Base-by-base conservation (phyloP, 106 monocot species). In the Iris macrosiphon region DNA sequence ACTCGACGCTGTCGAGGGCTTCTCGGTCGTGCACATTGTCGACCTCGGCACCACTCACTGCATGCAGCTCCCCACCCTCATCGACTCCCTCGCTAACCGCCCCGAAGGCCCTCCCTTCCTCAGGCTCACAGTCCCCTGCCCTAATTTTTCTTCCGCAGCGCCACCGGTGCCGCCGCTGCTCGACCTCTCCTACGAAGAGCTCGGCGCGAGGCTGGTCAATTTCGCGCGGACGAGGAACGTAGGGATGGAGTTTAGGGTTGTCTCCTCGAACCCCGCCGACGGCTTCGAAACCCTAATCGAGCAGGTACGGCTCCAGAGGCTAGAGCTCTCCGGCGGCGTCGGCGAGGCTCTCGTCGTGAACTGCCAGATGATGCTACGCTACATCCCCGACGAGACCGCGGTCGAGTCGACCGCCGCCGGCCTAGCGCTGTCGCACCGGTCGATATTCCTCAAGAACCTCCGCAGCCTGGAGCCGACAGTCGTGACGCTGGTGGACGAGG, bases 41-140 rank as follows among this genome's bases (percentile, higher is more conserved):
- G 87, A 98, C 46, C 63, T 98, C 25, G 68, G 76, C 63, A 80
- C 86, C 7, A 98, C 96, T 4, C 77, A 91, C 63, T 83, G 90
- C 78, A 98, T 98, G 96, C 96, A 98, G 60, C 82, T 98, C 45
- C 96, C 96, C 0, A 98, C 96, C 6, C 80, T 98, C 7, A 98
- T 98, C 29, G 96, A 98, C 72, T 31, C 76, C 12, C 72, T 98
- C 18, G 79, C 90, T 14, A 59, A 22, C 57, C 79, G 96, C 15
- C 72, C 77, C 3, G 91, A 91, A 23, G 86, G 83, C 9, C 87
- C 82, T 0, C 96, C 91, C 0, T 64, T 77, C 45, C 15, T 98
- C 4, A 56, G 72, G 34, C 77, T 91, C 61, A 98, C 91, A 32
- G 72, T 91, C 3, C 76, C 80, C 0, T 28, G 35, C 52, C 29